These are phyloP conservation scores for Hebeloma cylindrosporum DNA, from an alignment of 768 basidiomycete species.

Conservation along the genomic window DNA sequence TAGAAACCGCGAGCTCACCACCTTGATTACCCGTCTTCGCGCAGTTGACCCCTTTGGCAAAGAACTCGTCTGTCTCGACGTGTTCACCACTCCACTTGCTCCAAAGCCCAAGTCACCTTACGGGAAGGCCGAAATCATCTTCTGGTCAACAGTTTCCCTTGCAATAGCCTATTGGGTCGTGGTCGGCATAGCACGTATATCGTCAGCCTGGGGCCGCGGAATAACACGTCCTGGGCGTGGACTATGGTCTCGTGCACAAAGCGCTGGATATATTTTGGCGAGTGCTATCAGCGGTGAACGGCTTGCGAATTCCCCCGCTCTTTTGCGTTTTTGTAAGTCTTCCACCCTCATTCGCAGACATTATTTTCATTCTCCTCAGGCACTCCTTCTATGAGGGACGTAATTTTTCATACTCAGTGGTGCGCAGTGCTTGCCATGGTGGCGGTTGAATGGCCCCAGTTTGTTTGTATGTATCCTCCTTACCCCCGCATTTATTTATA, in stretches of 20 bases:
- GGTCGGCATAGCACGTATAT: constrained; percentile 77
- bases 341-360: constrained; percentile 4
- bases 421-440: constrained; percentile 88
- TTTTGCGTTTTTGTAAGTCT: constrained; percentile 83
- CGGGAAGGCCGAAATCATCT: constrained; percentile 63
- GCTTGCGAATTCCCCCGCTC: constrained; percentile 77
- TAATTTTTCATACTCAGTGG: constrained; percentile 94
- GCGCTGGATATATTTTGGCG: constrained; percentile 84
- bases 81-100: constrained; percentile 73
- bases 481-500: constrained; percentile 7
- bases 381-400: constrained; percentile 89
- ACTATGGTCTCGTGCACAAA: constrained; percentile 72
- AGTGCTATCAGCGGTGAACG: constrained; percentile 93
- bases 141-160: constrained; percentile 73
- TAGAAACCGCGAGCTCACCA: constrained; percentile 70
- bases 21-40: constrained; percentile 79
- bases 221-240: constrained; percentile 57
- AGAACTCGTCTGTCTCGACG: constrained; percentile 80
- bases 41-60: constrained; percentile 85
- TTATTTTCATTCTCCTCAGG: constrained; percentile 42
- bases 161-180: constrained; percentile 80
- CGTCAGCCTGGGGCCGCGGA: constrained; percentile 84
- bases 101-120: constrained; percentile 61
- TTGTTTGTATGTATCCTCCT: constrained; percentile 67
- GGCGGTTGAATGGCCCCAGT: constrained; percentile 92